Evolutionary conservation across 345 rosid genomes (phyloP).

Genomic region (Schrenkiella parvula): DNA sequence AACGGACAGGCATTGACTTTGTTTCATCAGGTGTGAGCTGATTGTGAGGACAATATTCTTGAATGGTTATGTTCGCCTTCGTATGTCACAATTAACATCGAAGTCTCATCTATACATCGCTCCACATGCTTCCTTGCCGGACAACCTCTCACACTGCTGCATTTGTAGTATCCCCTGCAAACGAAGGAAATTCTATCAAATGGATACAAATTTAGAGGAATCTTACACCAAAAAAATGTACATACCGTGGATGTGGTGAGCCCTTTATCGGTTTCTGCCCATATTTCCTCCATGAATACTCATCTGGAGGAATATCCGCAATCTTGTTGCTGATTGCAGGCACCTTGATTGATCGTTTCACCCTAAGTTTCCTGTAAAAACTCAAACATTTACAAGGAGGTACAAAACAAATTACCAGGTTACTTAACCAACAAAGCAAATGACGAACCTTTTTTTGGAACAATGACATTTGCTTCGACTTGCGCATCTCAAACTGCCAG

Average conservation of each 20-base stretch:
- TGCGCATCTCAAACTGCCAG: conserved; percentile 56
- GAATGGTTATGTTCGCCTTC: conserved; percentile 83
- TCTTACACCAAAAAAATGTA: not conserved
- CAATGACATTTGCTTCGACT: conserved; percentile 65
- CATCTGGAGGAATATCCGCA: conserved; percentile 86
- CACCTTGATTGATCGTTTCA: conserved; percentile 69
- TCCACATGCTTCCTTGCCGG: conserved; percentile 90
- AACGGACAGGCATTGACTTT: not conserved
- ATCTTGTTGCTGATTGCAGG: conserved; percentile 86
- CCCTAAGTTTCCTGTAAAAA: conserved; percentile 50
- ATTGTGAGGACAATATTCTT: conserved; percentile 45
- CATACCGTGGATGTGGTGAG: conserved; percentile 78
- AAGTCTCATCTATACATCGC: conserved; percentile 67
- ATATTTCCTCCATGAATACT: conserved; percentile 81
- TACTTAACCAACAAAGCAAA: not conserved
- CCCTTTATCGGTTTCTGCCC: conserved; percentile 88
- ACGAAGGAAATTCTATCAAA: not conserved
- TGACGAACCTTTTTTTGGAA: conserved; percentile 62
- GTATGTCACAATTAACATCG: conserved; percentile 74
- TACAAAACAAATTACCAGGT: not conserved
- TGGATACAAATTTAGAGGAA: not conserved
- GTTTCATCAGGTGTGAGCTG: conserved; percentile 48
- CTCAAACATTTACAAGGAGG: conserved; percentile 2
- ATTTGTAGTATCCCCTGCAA: conserved; percentile 80
- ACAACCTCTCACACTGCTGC: conserved; percentile 78